phyloP scores from a whole-genome alignment of 306 rosid species.

The Rosa chinensis region DNA sequence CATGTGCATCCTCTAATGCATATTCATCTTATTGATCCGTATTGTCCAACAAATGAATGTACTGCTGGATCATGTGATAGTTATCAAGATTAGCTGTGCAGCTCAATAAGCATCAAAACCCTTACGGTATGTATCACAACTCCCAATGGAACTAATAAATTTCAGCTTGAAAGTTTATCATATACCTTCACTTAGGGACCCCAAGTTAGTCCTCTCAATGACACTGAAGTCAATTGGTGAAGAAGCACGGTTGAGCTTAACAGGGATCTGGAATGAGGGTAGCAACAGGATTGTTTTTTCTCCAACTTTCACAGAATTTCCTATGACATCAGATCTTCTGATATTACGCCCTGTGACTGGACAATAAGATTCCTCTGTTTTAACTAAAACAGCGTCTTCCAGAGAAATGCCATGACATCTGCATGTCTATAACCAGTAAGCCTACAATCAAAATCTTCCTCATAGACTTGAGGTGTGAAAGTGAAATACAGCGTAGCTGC shows the following conservation, averaged over 20 bases:
- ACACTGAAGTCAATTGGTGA: slow-evolving; percentile 53
- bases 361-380: slow-evolving; percentile 38
- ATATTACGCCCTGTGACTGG: slow-evolving; percentile 58
- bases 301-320: slow-evolving; percentile 63
- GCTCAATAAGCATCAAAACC: neutral
- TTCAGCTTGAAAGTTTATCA: slow-evolving; percentile 19
- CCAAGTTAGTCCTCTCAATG: slow-evolving; percentile 59
- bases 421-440: slow-evolving; percentile 57
- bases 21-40: neutral
- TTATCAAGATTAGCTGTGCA: neutral
- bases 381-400: slow-evolving; percentile 37
- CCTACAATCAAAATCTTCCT: slow-evolving; percentile 30
- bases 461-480: neutral
- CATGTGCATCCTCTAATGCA: neutral
- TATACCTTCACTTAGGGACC: slow-evolving; percentile 66
- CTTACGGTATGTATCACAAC: neutral
- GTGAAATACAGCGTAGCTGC: neutral
- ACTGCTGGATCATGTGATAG: neutral
- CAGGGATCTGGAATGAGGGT: slow-evolving; percentile 50
- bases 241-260: slow-evolving; percentile 41
- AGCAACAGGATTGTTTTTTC: slow-evolving; percentile 54
- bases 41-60: neutral
- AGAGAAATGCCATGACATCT: slow-evolving; percentile 68
- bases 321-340: slow-evolving; percentile 43
- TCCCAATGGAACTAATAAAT: neutral